Conservation (phyloP, 2,329 filamentous ascomycete genomes). For the Byssothecium circinans region DNA sequence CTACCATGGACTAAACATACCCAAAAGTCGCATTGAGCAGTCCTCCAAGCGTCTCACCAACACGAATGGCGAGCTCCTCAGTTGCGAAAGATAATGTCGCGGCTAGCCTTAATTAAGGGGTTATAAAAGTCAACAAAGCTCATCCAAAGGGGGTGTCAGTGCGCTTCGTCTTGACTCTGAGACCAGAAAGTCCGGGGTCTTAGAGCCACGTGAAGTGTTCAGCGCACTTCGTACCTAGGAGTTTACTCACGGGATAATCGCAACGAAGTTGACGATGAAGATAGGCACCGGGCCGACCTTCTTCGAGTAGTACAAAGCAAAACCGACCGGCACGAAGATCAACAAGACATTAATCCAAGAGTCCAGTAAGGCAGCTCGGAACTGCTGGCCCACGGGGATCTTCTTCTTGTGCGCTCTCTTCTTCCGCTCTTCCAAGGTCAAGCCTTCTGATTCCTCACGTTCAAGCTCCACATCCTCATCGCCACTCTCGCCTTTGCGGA, state of each 20-base stretch:
- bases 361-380: constrained; percentile 73
- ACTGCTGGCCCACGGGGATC: constrained; percentile 52
- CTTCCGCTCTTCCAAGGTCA: constrained; percentile 36
- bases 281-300: constrained; percentile 49
- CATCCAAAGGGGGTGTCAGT: no score
- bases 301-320: constrained; percentile 68
- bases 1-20: constrained; percentile 46
- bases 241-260: constrained; percentile 89
- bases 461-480: constrained; percentile 19
- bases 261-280: constrained; percentile 91
- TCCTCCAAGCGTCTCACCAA: constrained; percentile 82
- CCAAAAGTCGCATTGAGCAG: constrained; percentile 90
- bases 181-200: no score
- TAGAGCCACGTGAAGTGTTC: no score
- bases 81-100: constrained; percentile 86
- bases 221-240: no score
- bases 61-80: constrained; percentile 79
- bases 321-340: constrained; percentile 73
- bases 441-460: constrained; percentile 23
- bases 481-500: constrained; percentile 22
- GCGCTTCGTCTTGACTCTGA: no score
- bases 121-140: no score
- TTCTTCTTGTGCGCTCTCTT: constrained; percentile 35
- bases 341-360: constrained; percentile 88
- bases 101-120: no score